phyloP scores from a whole-genome alignment of 495 filamentous ascomycete species.

The Podospora pseudocomata region DNA sequence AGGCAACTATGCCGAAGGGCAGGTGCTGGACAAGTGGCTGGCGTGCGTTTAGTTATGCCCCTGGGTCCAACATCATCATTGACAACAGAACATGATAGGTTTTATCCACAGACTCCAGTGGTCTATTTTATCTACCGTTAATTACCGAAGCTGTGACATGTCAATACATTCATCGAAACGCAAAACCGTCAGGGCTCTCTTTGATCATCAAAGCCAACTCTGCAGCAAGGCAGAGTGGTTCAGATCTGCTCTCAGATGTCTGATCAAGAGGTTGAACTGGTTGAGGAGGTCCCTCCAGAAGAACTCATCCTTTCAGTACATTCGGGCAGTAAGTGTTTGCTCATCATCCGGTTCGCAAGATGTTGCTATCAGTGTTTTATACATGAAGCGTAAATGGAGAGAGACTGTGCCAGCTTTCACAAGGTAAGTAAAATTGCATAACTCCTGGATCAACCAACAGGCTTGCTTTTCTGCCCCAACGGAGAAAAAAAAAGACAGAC shows the following conservation, averaged over 20 bases:
- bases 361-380: background rate
- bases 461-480: too few relatives aligned
- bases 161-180: background rate
- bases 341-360: conserved; percentile 33
- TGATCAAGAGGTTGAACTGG: conserved; percentile 33
- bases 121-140: background rate
- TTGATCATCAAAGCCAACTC: conserved; percentile 42
- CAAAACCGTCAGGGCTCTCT: conserved; percentile 52
- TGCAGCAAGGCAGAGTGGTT: conserved; percentile 17
- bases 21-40: background rate
- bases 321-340: conserved; percentile 19
- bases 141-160: background rate
- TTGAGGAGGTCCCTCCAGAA: conserved; percentile 4
- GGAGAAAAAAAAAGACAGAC: background rate
- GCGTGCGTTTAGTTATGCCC: background rate
- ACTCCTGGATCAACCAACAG: too few relatives aligned
- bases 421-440: too few relatives aligned
- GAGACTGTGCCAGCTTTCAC: too few relatives aligned
- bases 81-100: too few relatives aligned
- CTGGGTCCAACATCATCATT: too few relatives aligned
- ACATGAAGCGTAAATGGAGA: background rate
- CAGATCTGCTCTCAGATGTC: conserved; percentile 28
- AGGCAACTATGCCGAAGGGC: background rate
- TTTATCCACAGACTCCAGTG: too few relatives aligned
- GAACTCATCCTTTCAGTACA: conserved; percentile 24